Evolutionary conservation across 2,329 filamentous ascomycete species (phyloP), one percentile per base, ranked within the genome.

Genomic region (Macrophomina tecta): DNA sequence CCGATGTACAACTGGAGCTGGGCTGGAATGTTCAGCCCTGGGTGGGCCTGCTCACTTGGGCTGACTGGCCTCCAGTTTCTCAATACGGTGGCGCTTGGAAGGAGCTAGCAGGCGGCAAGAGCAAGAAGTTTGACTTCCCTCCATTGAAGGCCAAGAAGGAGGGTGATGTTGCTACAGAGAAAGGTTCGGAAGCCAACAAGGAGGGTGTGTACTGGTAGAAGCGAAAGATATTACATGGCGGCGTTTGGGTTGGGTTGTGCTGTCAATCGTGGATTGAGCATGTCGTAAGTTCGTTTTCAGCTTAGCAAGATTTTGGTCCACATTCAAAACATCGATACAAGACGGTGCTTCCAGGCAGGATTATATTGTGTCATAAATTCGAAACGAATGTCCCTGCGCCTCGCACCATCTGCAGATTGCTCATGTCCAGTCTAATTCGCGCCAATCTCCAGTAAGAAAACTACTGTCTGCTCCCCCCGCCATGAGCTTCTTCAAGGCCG

Each of bases 11-110:
- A 36, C 83, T 99, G 69, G 89, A 90, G 73, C 83, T 98, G 64
- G 90, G 95, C 76, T 99, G 97, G 88, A 98, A 98, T 81, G 91
- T 98, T 68, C 95, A 99, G 84, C 95, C 95, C 38, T 98, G 94
- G 92, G 93, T 99, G 11, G 95, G 95, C 14, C 81, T 90, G 63
- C 80, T 98, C 78, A 91, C 91, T 49, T 99, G 95, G 95, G 90
- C 76, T 40, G 81, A 82, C 65, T 66, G 65, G 65, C 65, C 65
- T 6, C 48, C 65, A 9, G 46, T 66, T 5, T 76, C 72, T 73
- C 67, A 73, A 67, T 77, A 79, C 70, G 78, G 86, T 66, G 86
- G 86, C 9, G 77, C 81, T 60, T 94, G 91, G 91, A 85, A 88
- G 80, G 83, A 82, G 64, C 73, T 93, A 69, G 82, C 83, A 72